Base-by-base conservation (phyloP, 106 monocot genomes). In the Posidonia australis region DNA sequence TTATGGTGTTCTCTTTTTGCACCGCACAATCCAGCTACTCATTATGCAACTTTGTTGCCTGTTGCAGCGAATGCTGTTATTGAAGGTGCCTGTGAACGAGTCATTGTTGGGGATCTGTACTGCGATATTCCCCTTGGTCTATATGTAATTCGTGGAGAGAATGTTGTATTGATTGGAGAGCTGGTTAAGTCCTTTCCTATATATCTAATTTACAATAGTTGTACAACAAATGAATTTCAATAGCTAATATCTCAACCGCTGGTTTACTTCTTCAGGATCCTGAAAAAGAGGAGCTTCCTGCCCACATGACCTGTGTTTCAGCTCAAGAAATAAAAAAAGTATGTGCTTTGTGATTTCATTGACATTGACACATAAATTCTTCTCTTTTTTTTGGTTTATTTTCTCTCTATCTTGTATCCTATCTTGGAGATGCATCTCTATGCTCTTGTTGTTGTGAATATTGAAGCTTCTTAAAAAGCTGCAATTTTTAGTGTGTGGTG, bases 161-260 rank as follows among this genome's bases (percentile, higher is more conserved):
- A 96, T 73, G 96, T 98, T 43, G 90, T 98, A 44, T 77, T 98
- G 60, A 91, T 98, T 43, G 96, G 90, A 70, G 96, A 91, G 78
- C 78, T 98, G 86, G 96, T 98, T 81, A 12, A 47, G 21, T 11
- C 58, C 26, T 58, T 29, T 58, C 5, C 58, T 28, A 12, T 58
- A 29, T 58, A 58, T 31, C 14, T 27, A 55, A 26, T 27, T 13
- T 2, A 0, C 27, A 17, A 11, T 58, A 14, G 16, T 31, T 28
- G 10, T 27, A 58, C 26, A 27, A 20, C 11, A 26, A 6, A 23
- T 29, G 10, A 16, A 3, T 24, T 10, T 31, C 27, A 31, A 58
- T 58, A 12, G 25, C 30, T 60, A 31, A 0, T 62, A 12, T 42
- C 43, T 14, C 47, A 51, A 1, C 13, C 46, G 52, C 54, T 18